phyloP scores from a whole-genome alignment of 805 yeast species.

The Starmerella bombicola region DNA sequence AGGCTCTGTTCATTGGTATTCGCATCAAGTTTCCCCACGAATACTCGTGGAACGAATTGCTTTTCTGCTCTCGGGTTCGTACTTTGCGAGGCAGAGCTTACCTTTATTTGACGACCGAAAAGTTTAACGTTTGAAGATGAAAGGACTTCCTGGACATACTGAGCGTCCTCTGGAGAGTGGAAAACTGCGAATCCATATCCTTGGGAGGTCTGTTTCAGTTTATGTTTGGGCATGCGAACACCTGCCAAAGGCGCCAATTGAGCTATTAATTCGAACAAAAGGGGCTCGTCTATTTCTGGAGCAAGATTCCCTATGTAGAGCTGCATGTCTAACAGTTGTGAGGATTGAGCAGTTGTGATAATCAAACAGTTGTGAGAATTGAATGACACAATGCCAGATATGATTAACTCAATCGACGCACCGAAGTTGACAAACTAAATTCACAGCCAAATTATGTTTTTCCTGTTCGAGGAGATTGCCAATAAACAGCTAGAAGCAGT shows the following conservation, averaged over 20 bases:
- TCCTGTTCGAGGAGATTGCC: no score
- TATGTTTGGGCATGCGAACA: constrained; percentile 50
- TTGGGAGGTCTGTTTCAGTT: constrained; percentile 46
- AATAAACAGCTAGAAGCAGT: no score
- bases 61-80: background rate
- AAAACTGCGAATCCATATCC: constrained; percentile 86
- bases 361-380: background rate
- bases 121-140: constrained; percentile 42
- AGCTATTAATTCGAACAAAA: constrained; percentile 68
- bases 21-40: constrained; percentile 56
- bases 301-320: constrained; percentile 77
- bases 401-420: no score
- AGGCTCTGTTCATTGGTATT: constrained; percentile 47
- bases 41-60: constrained; percentile 40
- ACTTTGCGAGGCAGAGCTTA: constrained; percentile 38
- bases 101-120: constrained; percentile 47
- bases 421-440: no score
- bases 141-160: constrained; percentile 51
- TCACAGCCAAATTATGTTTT: no score
- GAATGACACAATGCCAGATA: no score
- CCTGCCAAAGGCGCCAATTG: constrained; percentile 71
- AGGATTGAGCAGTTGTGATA: background rate
- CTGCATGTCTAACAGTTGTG: constrained; percentile 7
- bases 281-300: constrained; percentile 52
- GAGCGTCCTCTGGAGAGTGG: constrained; percentile 45